Percentiles rank a stretch among this genome's conserved stretches.
These are phyloP conservation scores for Colletotrichum brevisporum DNA, from an alignment of 2,329 filamentous ascomycete genomes.

Conservation along the genomic window DNA sequence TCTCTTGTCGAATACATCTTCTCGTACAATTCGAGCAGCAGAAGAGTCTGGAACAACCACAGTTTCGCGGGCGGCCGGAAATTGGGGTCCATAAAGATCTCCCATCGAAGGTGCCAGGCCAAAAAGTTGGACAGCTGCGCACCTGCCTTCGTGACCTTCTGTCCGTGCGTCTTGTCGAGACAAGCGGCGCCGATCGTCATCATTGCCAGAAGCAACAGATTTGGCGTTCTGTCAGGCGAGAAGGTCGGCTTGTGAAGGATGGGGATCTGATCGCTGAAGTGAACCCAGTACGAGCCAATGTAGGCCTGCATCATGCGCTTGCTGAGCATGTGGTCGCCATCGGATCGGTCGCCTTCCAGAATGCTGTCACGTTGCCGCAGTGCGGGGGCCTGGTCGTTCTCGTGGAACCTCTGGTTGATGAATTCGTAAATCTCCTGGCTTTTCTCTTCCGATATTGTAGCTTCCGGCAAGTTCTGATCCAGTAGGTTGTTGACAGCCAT, in stretches of 20 bases:
- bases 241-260: conserved; percentile 97
- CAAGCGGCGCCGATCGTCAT: conserved; percentile 94
- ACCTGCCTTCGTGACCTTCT: conserved; percentile 80
- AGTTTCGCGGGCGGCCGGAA: conserved; percentile 94
- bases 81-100: conserved; percentile 92
- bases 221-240: conserved; percentile 87
- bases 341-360: conserved; percentile 81
- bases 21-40: conserved; percentile 93
- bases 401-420: conserved; percentile 85
- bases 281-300: conserved; percentile 92
- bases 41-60: conserved; percentile 93
- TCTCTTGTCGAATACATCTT: conserved; percentile 97
- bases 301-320: conserved; percentile 97
- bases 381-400: conserved; percentile 80
- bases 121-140: conserved; percentile 90
- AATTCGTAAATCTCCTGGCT: conserved; percentile 86
- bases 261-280: conserved; percentile 94
- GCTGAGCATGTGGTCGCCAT: conserved; percentile 78
- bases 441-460: conserved; percentile 88
- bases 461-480: conserved; percentile 84
- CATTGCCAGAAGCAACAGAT: conserved; percentile 86
- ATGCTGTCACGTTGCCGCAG: conserved; percentile 83
- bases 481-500: conserved; percentile 92
- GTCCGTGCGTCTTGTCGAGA: conserved; percentile 84
- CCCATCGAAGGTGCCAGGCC: conserved; percentile 94